A percentile compares a stretch with the other conserved stretches of the same genome.
Conservation (phyloP, 768 basidiomycete species). For the Dentipellis fragilis region DNA sequence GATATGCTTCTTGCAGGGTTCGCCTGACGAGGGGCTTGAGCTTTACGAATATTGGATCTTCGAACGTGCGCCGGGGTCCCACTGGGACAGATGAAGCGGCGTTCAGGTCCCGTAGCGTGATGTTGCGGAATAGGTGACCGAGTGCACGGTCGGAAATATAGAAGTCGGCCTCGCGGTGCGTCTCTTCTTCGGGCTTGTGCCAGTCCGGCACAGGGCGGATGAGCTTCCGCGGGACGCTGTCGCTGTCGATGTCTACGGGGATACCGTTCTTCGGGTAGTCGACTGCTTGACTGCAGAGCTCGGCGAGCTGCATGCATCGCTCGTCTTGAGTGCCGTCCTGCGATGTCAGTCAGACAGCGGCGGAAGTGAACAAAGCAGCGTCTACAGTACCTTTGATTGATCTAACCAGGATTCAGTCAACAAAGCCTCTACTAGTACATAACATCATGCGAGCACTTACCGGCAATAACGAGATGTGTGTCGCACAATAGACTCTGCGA, state of each 20-base stretch:
- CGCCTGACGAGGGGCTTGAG: neutral
- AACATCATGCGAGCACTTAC: slow-evolving; percentile 24
- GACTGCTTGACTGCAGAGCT: slow-evolving; percentile 57
- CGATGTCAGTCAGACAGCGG: neutral
- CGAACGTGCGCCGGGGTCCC: neutral
- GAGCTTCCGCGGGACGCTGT: slow-evolving; percentile 37
- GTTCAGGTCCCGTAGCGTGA: slow-evolving; percentile 34
- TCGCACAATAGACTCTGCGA: slow-evolving; percentile 58
- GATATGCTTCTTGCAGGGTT: neutral
- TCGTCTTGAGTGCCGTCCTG: slow-evolving; percentile 55
- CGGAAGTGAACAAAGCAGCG: neutral
- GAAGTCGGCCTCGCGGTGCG: slow-evolving; percentile 50
- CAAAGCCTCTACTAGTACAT: neutral
- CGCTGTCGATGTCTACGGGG: slow-evolving; percentile 39
- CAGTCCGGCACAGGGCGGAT: slow-evolving; percentile 74
- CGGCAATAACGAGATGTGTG: slow-evolving; percentile 61
- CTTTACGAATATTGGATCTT: slow-evolving; percentile 1
- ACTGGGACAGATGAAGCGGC: slow-evolving; percentile 5
- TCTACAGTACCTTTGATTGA: slow-evolving; percentile 49
- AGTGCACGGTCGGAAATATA: slow-evolving; percentile 65
- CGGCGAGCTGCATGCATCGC: slow-evolving; percentile 47
- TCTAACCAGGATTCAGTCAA: slow-evolving; percentile 27
- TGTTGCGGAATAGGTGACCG: slow-evolving; percentile 59
- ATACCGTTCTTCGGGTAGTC: slow-evolving; percentile 76
- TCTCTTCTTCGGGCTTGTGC: slow-evolving; percentile 36